Evolutionary conservation across 495 filamentous ascomycete species (phyloP).

Genomic region (Penicillium macrosclerotiorum): DNA sequence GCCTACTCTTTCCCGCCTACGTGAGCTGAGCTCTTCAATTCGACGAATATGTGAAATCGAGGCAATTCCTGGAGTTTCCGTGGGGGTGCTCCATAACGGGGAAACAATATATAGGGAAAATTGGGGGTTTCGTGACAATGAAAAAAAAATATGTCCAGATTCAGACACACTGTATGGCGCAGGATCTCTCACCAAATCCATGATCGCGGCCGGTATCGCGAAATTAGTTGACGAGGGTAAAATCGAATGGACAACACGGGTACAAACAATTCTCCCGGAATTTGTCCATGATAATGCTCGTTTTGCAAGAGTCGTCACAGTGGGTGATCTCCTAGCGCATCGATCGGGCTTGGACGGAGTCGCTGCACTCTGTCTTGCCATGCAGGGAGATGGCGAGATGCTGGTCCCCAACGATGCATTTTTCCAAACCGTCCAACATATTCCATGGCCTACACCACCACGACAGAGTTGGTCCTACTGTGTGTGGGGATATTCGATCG

Average conservation of each 20-base stretch:
- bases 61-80: background rate
- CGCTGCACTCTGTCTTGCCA: background rate
- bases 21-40: too few species aligned
- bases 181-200: background rate
- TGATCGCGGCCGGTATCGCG: background rate
- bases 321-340: background rate
- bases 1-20: too few species aligned
- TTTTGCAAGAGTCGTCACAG: background rate
- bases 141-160: background rate
- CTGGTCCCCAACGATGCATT: background rate
- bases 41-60: background rate
- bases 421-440: background rate
- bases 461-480: background rate
- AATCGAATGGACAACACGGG: background rate
- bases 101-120: background rate
- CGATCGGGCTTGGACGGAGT: background rate
- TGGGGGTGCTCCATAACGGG: background rate
- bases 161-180: background rate
- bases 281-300: background rate
- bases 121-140: background rate
- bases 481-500: conserved; percentile 1
- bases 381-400: background rate
- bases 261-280: background rate
- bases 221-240: background rate
- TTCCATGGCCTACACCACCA: background rate